Conservation (phyloP, 768 basidiomycete species). For the Xerocomellus amylosporus region DNA sequence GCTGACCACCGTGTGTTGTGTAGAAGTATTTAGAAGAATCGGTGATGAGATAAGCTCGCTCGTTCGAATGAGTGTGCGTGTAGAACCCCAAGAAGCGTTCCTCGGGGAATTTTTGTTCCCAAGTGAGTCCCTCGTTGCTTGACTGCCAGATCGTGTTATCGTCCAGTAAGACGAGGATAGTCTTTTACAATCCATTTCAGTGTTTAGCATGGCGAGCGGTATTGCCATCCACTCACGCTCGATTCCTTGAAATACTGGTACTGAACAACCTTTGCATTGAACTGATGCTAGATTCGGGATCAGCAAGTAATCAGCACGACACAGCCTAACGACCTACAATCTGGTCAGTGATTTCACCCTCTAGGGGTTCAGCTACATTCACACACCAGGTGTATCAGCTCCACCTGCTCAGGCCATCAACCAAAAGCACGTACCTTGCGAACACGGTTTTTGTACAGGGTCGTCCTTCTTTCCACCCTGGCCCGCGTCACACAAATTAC, state of each 20-base stretch:
- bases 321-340: conserved; percentile 45
- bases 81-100: conserved; percentile 79
- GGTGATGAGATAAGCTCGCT: conserved; percentile 91
- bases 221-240: conserved; percentile 41
- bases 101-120: conserved; percentile 62
- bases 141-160: conserved; percentile 91
- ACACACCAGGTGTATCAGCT: not conserved
- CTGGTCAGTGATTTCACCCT: conserved; percentile 77
- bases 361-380: conserved; percentile 65
- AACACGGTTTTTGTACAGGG: conserved; percentile 69
- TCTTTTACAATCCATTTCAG: conserved; percentile 39
- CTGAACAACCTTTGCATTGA: conserved; percentile 63
- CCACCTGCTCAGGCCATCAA: not conserved
- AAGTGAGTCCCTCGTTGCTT: conserved; percentile 90
- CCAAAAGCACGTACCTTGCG: conserved; percentile 48
- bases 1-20: conserved; percentile 78
- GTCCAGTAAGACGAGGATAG: conserved; percentile 74
- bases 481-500: conserved; percentile 74
- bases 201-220: not conserved
- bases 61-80: conserved; percentile 74
- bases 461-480: conserved; percentile 67
- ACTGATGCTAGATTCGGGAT: conserved; percentile 54
- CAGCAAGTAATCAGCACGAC: not conserved
- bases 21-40: conserved; percentile 58
- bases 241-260: conserved; percentile 85